Conservation (phyloP, 1,284 basidiomycete species). For the Cryptococcus deneoformans region DNA sequence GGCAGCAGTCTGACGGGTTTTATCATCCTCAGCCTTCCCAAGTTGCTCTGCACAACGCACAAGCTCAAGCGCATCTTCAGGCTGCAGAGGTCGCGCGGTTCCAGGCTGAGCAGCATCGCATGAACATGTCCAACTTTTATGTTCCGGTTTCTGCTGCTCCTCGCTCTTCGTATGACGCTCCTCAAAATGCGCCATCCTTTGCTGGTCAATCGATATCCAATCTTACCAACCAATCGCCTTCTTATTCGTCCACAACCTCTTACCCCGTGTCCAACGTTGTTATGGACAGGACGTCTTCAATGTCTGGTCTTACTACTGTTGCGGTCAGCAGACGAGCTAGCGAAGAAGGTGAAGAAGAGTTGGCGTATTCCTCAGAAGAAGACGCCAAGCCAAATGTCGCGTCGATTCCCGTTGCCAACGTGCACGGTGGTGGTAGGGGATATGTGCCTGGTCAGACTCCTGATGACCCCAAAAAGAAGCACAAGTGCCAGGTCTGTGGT, state of each 20-base stretch:
- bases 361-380: constrained; percentile 18
- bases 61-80: constrained; percentile 37
- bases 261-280: constrained; percentile 14
- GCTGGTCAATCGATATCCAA: constrained; percentile 18
- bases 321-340: constrained; percentile 4
- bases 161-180: background rate
- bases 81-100: constrained; percentile 28
- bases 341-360: constrained; percentile 23
- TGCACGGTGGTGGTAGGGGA: constrained; percentile 49
- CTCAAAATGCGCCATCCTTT: background rate
- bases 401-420: constrained; percentile 34
- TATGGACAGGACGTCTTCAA: constrained; percentile 10
- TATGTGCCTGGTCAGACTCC: constrained; percentile 50
- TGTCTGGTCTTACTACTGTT: constrained; percentile 2
- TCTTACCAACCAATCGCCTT: constrained; percentile 21
- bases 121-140: constrained; percentile 9
- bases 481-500: constrained; percentile 49
- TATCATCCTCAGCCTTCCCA: constrained; percentile 19
- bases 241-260: constrained; percentile 29
- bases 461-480: constrained; percentile 51
- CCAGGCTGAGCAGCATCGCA: constrained; percentile 13
- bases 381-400: constrained; percentile 20
- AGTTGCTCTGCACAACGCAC: constrained; percentile 27
- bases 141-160: constrained; percentile 1
- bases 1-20: constrained; percentile 11